A percentile compares a stretch with the other conserved stretches of the same genome.
Conservation (phyloP, 257 asterid genomes). For the Knoxia roxburghii region DNA sequence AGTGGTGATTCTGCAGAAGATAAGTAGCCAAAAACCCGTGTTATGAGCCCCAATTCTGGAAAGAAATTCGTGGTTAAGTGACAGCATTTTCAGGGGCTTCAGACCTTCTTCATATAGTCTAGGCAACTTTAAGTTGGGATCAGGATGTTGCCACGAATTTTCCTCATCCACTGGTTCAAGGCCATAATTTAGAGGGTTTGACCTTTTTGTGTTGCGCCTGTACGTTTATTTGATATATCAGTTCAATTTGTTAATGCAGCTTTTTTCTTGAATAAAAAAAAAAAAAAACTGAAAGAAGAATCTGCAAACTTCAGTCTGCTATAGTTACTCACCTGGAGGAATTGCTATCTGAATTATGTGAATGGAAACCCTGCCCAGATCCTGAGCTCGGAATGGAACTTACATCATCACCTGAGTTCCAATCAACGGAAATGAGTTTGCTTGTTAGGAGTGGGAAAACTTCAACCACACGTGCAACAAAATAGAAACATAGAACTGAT, state of each 20-base stretch:
- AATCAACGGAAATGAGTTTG: slow-evolving; percentile 13
- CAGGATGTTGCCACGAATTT: slow-evolving; percentile 46
- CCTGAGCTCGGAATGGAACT: slow-evolving; percentile 83
- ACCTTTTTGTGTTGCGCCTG: slow-evolving; percentile 70
- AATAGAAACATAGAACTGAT: background rate
- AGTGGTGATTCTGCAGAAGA: slow-evolving; percentile 53
- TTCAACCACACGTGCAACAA: background rate
- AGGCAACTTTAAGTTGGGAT: slow-evolving; percentile 48
- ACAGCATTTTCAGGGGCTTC: slow-evolving; percentile 44
- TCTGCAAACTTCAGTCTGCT: background rate
- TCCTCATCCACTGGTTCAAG: slow-evolving; percentile 89
- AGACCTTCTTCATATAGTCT: slow-evolving; percentile 39
- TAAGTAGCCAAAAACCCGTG: slow-evolving; percentile 6
- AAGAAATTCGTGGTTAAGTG: background rate
- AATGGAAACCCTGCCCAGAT: slow-evolving; percentile 52
- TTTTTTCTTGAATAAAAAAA: no score
- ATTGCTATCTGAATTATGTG: slow-evolving; percentile 52
- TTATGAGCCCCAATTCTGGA: background rate
- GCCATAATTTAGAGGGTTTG: slow-evolving; percentile 52
- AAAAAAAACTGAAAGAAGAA: no score
- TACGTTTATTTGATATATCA: slow-evolving; percentile 17
- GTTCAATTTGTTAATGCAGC: background rate
- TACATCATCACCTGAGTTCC: slow-evolving; percentile 46
- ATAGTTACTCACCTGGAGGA: slow-evolving; percentile 57
- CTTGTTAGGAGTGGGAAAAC: slow-evolving; percentile 6